phyloP scores from a whole-genome alignment of 2,329 filamentous ascomycete genomes.

The Davidsoniella neocaledoniae region DNA sequence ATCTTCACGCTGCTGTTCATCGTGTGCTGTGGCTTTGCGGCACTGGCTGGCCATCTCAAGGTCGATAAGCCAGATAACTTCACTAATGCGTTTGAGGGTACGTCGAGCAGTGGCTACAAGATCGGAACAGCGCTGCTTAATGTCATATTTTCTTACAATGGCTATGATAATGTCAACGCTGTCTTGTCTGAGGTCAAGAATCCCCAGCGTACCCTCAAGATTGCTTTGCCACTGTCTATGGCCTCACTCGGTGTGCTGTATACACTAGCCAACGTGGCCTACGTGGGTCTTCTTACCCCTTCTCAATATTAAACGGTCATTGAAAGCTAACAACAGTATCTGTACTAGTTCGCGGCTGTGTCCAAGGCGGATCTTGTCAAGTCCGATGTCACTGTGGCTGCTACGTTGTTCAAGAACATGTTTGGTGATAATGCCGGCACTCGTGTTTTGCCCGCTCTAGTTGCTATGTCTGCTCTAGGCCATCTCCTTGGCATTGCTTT shows the following conservation, averaged over 20 bases:
- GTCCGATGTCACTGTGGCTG: slow-evolving; percentile 43
- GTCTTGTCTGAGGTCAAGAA: slow-evolving; percentile 41
- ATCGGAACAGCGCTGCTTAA: slow-evolving; percentile 38
- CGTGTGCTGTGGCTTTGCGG: slow-evolving; percentile 41
- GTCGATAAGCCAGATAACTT: slow-evolving; percentile 39
- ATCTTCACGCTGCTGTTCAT: slow-evolving; percentile 42
- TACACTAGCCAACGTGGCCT: slow-evolving; percentile 46
- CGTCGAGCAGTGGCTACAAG: slow-evolving; percentile 27
- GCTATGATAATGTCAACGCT: slow-evolving; percentile 48
- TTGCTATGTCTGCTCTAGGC: slow-evolving; percentile 42
- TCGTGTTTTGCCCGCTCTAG: slow-evolving; percentile 34
- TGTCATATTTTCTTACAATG: slow-evolving; percentile 44
- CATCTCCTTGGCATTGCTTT: slow-evolving; percentile 46
- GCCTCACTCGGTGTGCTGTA: slow-evolving; percentile 38
- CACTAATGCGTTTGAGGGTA: slow-evolving; percentile 33
- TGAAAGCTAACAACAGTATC: not conserved
- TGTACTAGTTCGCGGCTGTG: slow-evolving; percentile 36
- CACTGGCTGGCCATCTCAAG: slow-evolving; percentile 31
- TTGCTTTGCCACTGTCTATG: slow-evolving; percentile 40
- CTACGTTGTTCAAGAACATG: slow-evolving; percentile 43
- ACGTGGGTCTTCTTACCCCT: slow-evolving; percentile 17
- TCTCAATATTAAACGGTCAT: not conserved
- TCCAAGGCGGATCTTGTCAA: slow-evolving; percentile 38
- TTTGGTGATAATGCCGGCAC: slow-evolving; percentile 39
- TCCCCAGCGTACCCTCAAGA: slow-evolving; percentile 33